A percentile compares a stretch with the other conserved stretches of the same genome.
These are phyloP conservation scores for Eimeria sp. DNA, from an alignment of 169 alveolate species.

Conservation along the genomic window DNA sequence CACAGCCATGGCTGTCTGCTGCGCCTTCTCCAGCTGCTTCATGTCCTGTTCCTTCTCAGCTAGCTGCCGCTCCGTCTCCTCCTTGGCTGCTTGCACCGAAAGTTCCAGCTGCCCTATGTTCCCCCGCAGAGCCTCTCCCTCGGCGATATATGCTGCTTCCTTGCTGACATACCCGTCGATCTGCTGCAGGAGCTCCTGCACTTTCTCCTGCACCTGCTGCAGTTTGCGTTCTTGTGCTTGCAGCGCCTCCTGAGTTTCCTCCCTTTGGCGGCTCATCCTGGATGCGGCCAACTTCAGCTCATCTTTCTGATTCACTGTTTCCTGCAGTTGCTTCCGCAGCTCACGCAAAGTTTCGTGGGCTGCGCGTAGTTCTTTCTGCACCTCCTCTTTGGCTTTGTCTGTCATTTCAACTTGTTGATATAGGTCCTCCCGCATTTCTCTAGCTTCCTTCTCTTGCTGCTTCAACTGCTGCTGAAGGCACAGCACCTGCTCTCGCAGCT, in stretches of 20 bases:
- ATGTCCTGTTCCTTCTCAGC: constrained; percentile 25
- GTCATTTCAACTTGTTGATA: constrained; percentile 13
- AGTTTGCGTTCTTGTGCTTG: constrained; percentile 18
- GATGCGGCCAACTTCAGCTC: constrained; percentile 28
- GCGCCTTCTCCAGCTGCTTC: constrained; percentile 40
- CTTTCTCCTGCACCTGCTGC: constrained; percentile 14
- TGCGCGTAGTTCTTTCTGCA: constrained; percentile 44
- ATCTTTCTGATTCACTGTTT: background rate
- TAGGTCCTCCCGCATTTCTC: constrained; percentile 1
- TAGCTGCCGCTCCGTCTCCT: constrained; percentile 42
- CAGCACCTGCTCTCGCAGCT: constrained; percentile 46
- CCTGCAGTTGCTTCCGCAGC: constrained; percentile 16
- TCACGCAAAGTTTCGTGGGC: constrained; percentile 25
- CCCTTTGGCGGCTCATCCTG: background rate
- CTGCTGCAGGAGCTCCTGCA: constrained; percentile 23
- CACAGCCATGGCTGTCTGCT: constrained; percentile 30
- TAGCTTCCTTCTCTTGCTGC: constrained; percentile 35
- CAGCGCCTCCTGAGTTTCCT: constrained; percentile 32
- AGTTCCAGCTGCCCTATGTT: constrained; percentile 28
- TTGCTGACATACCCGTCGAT: background rate
- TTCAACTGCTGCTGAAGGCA: constrained; percentile 3
- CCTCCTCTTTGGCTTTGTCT: constrained; percentile 42
- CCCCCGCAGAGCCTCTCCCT: constrained; percentile 32
- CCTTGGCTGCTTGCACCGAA: constrained; percentile 43
- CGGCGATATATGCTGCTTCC: constrained; percentile 10